Base-by-base conservation (phyloP, 73 alveolate species). In the Effrenium voratum region DNA sequence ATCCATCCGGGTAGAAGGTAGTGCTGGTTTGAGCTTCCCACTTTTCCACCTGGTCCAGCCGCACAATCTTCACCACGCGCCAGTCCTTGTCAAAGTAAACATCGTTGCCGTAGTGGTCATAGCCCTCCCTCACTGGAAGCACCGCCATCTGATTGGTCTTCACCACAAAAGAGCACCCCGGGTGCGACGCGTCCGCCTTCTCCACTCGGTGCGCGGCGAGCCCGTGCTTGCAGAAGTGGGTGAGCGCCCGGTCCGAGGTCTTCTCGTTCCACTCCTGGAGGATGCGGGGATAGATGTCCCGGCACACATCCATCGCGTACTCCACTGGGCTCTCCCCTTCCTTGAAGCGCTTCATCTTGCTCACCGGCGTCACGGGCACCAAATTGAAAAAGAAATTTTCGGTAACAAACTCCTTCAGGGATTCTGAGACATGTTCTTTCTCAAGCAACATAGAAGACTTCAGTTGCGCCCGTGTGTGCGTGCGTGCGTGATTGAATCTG, bases 161-260 rank as follows among this genome's bases (percentile, higher is more conserved):
- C 57, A 76, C 87, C 63, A 43, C 87, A 43, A 40, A 76, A 0
- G 30, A 19, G 38, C 87, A 76, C 59, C 87, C 87, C 26, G 87
- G 44, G 60, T 76, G 87, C 2, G 47, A 5, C 28, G 41, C 6
- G 59, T 76, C 87, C 41, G 87, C 87, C 40, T 10, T 5, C 59
- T 76, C 82, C n/a, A 76, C 24, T 4, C 87, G 87, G 28, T 76
- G 87, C 12, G 87, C 87, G 3, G 59, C 87, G 36, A 76, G 87
- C 6, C 87, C 87, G 28, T 76, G 87, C 16, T 40, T 13, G 59
- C 87, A 76, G 26, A 76, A 22, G 59, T 76, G 87, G 24, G 87
- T 43, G 59, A 76, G 24, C 24, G 87, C 87, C 10, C 87, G 87
- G 59, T 76, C 87, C 16, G 87, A 76, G 36, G 87, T 76, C 60